Evolutionary conservation across 176 grass and related monocot genomes (phyloP).

Genomic region (Typha latifolia): DNA sequence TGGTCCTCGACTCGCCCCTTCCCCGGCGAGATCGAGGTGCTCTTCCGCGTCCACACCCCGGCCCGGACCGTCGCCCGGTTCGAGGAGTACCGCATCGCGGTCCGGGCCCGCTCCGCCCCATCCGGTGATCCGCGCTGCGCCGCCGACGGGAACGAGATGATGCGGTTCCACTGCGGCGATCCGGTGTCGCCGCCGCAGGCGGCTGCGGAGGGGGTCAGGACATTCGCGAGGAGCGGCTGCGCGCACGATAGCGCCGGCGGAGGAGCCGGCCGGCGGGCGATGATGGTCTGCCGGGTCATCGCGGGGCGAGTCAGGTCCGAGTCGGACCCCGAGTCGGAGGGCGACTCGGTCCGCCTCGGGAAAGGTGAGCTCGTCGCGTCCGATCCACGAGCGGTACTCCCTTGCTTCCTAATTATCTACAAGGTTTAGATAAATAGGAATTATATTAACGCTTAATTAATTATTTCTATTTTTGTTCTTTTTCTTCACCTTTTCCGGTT

Average conservation of each 20-base stretch:
- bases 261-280: slow-evolving; percentile 22
- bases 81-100: slow-evolving; percentile 40
- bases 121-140: slow-evolving; percentile 33
- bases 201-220: slow-evolving; percentile 27
- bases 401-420: slow-evolving; percentile 18
- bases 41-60: slow-evolving; percentile 54
- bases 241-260: slow-evolving; percentile 29
- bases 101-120: slow-evolving; percentile 19
- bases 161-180: slow-evolving; percentile 46
- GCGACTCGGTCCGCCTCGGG: slow-evolving; percentile 24
- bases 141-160: slow-evolving; percentile 69
- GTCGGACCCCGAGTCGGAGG: not conserved
- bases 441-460: too few relatives aligned
- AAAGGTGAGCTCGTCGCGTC: slow-evolving; percentile 28
- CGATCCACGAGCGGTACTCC: not conserved
- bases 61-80: slow-evolving; percentile 37
- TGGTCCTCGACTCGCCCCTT: slow-evolving; percentile 18
- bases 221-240: slow-evolving; percentile 22
- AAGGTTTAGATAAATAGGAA: not conserved
- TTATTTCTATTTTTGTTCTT: too few relatives aligned
- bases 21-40: slow-evolving; percentile 28
- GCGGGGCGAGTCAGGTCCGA: slow-evolving; percentile 16
- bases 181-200: slow-evolving; percentile 9
- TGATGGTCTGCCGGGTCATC: slow-evolving; percentile 44
- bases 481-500: too few relatives aligned